These are phyloP conservation scores for Alternaria atra DNA, from an alignment of 2,329 filamentous ascomycete species.

Conservation along the genomic window DNA sequence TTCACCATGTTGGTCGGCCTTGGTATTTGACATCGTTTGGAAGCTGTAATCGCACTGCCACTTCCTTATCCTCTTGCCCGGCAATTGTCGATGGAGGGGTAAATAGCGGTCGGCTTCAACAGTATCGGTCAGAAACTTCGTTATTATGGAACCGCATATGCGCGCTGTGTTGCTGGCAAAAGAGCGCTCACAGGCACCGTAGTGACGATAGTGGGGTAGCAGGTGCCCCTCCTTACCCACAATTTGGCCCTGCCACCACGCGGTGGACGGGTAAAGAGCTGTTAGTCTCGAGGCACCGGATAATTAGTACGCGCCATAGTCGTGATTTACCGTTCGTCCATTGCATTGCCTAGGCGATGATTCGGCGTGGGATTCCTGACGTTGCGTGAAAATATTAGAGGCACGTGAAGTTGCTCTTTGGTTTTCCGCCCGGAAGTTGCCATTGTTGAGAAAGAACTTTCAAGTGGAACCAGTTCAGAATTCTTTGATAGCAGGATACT, in stretches of 20 bases:
- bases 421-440: not conserved
- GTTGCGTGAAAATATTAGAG: not conserved
- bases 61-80: conserved; percentile 5
- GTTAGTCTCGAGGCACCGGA: conserved; percentile 27
- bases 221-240: conserved; percentile 27
- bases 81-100: conserved; percentile 7
- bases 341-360: not conserved
- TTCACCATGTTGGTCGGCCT: conserved; percentile 2
- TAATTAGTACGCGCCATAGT: conserved; percentile 23
- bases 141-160: conserved; percentile 5
- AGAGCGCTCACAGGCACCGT: conserved; percentile 8
- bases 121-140: not conserved
- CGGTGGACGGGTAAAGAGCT: conserved; percentile 24
- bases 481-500: not conserved
- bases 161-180: conserved; percentile 13
- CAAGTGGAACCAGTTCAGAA: not conserved
- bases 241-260: conserved; percentile 13
- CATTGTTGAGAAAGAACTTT: not conserved
- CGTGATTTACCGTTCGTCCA: not conserved
- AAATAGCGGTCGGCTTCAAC: conserved; percentile 18
- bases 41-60: not conserved
- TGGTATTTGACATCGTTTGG: conserved; percentile 1
- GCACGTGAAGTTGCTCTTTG: not conserved
- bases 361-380: not conserved
- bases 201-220: conserved; percentile 26